phyloP scores from a whole-genome alignment of 1,284 basidiomycete species.

The Leccinum holopus region DNA sequence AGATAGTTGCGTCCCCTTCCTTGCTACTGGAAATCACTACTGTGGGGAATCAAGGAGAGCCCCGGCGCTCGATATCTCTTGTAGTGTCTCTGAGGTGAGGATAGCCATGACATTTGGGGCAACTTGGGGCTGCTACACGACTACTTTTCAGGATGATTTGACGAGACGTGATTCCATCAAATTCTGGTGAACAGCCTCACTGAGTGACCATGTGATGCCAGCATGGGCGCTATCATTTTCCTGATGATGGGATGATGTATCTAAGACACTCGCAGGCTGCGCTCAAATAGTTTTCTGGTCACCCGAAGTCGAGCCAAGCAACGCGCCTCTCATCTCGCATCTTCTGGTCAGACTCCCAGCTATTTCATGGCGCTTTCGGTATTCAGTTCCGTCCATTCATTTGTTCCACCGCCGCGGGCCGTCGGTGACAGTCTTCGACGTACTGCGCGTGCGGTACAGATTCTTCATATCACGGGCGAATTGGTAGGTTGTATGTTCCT shows the following conservation, averaged over 20 bases:
- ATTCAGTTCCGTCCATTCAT: background rate
- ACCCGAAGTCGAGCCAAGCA: too few relatives aligned
- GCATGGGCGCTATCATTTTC: background rate
- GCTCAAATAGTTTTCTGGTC: background rate
- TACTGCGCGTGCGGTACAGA: conserved; percentile 1
- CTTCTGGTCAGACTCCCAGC: conserved; percentile 11
- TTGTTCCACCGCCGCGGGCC: background rate
- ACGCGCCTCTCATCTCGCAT: background rate
- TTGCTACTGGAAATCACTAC: too few relatives aligned
- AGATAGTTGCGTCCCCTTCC: too few relatives aligned
- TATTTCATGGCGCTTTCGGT: conserved; percentile 5
- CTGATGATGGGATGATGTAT: background rate
- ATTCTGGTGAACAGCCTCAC: background rate
- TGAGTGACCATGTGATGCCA: background rate
- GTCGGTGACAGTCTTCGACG: background rate
- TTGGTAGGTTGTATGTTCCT: conserved; percentile 11
- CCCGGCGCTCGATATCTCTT: too few relatives aligned
- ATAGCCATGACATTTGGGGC: background rate
- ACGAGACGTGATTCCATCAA: conserved; percentile 5
- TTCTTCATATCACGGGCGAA: conserved; percentile 20
- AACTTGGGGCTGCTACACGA: background rate
- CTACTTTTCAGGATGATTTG: background rate
- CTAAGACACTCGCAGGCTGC: background rate
- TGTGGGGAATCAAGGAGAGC: too few relatives aligned
- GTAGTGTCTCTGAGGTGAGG: too few relatives aligned